Percentiles rank a stretch among this genome's conserved stretches.
phyloP scores from a whole-genome alignment of 1,139 yeast genomes.

The Debaryomycetaceae sp. region DNA sequence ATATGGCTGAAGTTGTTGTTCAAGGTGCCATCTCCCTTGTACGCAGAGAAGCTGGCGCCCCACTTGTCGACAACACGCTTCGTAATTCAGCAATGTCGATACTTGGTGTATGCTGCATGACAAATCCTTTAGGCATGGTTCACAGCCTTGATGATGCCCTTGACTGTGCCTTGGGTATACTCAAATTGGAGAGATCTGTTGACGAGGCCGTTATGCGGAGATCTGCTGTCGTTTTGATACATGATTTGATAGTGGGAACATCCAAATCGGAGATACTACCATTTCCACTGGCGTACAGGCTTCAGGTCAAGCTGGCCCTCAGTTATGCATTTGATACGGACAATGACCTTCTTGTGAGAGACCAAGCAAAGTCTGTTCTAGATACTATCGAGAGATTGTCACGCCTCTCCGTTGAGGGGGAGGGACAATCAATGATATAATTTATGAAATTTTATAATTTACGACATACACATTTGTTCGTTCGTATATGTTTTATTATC shows the following conservation, averaged over 20 bases:
- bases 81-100: constrained; percentile 87
- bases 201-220: constrained; percentile 62
- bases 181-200: constrained; percentile 48
- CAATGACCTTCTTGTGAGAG: constrained; percentile 53
- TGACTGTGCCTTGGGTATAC: constrained; percentile 73
- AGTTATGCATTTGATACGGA: constrained; percentile 46
- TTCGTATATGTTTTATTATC: constrained; percentile 1
- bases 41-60: constrained; percentile 21
- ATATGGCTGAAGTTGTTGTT: constrained; percentile 22
- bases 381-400: constrained; percentile 38
- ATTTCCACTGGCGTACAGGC: constrained; percentile 46
- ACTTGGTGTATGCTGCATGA: constrained; percentile 62
- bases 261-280: constrained; percentile 39
- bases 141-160: constrained; percentile 49
- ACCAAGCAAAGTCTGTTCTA: constrained; percentile 49
- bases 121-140: constrained; percentile 52
- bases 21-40: constrained; percentile 35
- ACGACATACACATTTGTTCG: not conserved
- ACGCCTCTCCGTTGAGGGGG: constrained; percentile 10
- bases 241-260: constrained; percentile 54
- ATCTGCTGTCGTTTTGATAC: constrained; percentile 65
- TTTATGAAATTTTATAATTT: constrained; percentile 1
- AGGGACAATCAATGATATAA: constrained; percentile 2
- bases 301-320: constrained; percentile 36
- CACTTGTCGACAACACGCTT: constrained; percentile 49